Evolutionary conservation across 805 yeast species (phyloP), one percentile per base, ranked within the genome.

Genomic region (Metschnikowia kunwiensis): DNA sequence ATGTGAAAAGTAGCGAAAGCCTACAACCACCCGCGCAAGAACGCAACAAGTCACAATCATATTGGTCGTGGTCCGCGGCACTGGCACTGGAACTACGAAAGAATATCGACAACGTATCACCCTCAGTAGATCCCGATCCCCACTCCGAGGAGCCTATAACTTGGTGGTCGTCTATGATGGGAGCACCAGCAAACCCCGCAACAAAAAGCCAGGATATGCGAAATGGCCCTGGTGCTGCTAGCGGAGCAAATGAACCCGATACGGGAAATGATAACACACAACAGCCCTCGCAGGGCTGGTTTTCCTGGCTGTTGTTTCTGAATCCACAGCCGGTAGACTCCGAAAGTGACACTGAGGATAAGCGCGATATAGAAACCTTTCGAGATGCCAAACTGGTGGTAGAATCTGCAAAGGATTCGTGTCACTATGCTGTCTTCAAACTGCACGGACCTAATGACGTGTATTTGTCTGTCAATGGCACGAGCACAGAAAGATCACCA

Each of bases 391-490:
- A 57, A 35, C 29, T 29, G 16, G 55, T 61, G 1, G 55, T 68
- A 24, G 72, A 68, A 31, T 44, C 42, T 12, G 42, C 66, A 1
- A 55, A 48, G 22, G 69, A 63, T 27, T 43, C 56, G 9, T 49
- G 60, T 20, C 58, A 61, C 35, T 63, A 64, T 40, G 72, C 70
- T 11, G 53, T 56, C 20, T 58, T 47, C 31, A 49, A 52, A 20
- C 21, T 14, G 2, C 32, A 30, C 20, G 33, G 34, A 13, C 16
- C 37, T 8, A 15, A 28, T 27, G 40, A 30, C 8, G 34, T 30
- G 17, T 67, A 63, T 34, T 38, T 68, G 24, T 58, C 68, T 1
- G 72, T 67, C 1, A 39, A 49, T 30, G 64, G 57, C 10, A 65
- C 72, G 2, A 34, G 44, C 5, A 56, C 69, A 2, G 63, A 61